Evolutionary conservation across 495 filamentous ascomycete species (phyloP).

Genomic region (Annulohypoxylon maeteangense): DNA sequence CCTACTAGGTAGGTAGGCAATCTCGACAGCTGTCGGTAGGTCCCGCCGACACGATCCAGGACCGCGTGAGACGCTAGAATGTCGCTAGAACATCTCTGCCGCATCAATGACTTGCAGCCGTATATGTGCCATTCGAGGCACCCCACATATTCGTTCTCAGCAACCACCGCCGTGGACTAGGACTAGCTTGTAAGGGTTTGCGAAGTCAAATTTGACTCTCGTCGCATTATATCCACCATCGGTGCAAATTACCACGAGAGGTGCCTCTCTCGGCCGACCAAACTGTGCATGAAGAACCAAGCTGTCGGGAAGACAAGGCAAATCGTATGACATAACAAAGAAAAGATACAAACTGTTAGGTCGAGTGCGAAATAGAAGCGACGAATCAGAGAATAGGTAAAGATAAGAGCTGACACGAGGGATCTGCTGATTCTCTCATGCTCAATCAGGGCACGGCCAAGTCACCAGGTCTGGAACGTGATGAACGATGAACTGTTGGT

Average conservation of each 20-base stretch:
- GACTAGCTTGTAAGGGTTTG: constrained; percentile 12
- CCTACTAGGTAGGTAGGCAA: background rate
- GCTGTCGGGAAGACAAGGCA: constrained; percentile 25
- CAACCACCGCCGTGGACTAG: background rate
- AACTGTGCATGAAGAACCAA: constrained; percentile 6
- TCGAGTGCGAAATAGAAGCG: background rate
- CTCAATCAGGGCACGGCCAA: background rate
- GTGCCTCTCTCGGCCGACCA: background rate
- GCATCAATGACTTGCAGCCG: background rate
- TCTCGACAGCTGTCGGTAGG: background rate
- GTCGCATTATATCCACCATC: constrained; percentile 16
- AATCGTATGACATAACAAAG: constrained; percentile 19
- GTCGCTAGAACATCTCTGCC: background rate
- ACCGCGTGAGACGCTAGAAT: background rate
- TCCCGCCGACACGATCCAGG: background rate
- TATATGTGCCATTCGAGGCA: background rate
- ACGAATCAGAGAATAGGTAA: constrained; percentile 1
- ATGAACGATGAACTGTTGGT: background rate
- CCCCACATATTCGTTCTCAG: constrained; percentile 4
- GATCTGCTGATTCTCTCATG: constrained; percentile 2
- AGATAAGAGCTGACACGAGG: constrained; percentile 9
- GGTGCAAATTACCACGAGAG: constrained; percentile 8
- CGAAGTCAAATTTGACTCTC: constrained; percentile 10
- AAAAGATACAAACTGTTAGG: constrained; percentile 3
- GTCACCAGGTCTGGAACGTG: background rate